Evolutionary conservation across 352 stramenopile species (phyloP), one percentile per base, ranked within the genome.

Genomic region (Pythium monospermum): DNA sequence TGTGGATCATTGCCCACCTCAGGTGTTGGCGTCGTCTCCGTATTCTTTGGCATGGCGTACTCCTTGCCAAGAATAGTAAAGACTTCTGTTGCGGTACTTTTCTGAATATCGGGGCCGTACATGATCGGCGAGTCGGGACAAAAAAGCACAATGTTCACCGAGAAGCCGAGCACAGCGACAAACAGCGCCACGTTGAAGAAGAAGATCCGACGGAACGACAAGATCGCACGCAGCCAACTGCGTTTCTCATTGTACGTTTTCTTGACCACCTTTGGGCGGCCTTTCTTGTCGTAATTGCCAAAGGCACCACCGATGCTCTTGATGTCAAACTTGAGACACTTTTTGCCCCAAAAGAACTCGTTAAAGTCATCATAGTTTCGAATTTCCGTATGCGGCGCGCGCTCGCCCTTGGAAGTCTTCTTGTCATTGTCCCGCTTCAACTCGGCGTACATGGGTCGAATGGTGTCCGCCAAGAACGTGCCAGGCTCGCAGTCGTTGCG

Each of bases 351-450:
- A 56, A 94, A 94, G 36, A 91, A 94, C 65, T 94, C 83, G 60
- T 94, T 94, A 41, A 94, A 94, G 48, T 94, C 83, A 36, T 94
- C 83, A 58, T 94, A 94, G 64, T 91, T 91, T 13, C 83, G 78
- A 32, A 94, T 91, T 49, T 94, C 74, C 7, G 58, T 40, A 54
- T 94, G 83, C 12, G 78, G 52, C 8, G 83, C 80, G 6, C 83
- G 78, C 11, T 74, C 75, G 13, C 83, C 83, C 54, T 91, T 83
- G 7, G 74, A 62, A 5, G 83, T 94, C 64, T 94, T 94, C 68
- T 94, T 94, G 73, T 91, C 81, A 38, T 89, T 91, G 55, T 94
- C 83, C 26, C 84, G 83, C 68, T 91, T 91, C 18, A 94, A 23
- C 53, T 94, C 83, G 3, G 36, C 37, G 69, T 91, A 89, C 70